These are phyloP conservation scores for Cucumis melo DNA, from an alignment of 306 rosid species.

Conservation along the genomic window DNA sequence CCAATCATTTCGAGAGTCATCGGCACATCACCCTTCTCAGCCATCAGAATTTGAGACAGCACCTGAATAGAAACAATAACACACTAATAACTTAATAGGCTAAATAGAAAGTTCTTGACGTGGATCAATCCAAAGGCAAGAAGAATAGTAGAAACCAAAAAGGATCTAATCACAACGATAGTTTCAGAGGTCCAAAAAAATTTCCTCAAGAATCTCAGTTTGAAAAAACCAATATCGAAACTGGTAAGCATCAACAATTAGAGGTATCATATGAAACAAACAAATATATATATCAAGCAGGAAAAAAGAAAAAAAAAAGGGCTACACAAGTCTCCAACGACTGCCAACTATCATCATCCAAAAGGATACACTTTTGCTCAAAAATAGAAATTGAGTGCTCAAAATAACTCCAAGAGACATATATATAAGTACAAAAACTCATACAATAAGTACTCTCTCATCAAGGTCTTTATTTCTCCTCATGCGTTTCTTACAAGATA, in stretches of 20 bases:
- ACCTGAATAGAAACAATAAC: conserved; percentile 28
- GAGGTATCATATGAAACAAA: neutral
- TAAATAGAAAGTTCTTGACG: neutral
- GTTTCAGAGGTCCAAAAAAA: neutral
- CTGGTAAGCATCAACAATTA: neutral
- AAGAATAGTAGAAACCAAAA: neutral
- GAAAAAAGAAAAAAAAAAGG: neutral
- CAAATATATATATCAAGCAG: neutral
- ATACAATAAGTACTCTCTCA: neutral
- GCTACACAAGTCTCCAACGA: neutral
- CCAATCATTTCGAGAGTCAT: conserved; percentile 13
- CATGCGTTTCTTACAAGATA: neutral
- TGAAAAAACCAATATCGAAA: neutral
- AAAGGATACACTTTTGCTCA: neutral
- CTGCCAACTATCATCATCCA: neutral
- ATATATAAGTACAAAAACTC: neutral
- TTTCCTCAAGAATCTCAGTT: neutral
- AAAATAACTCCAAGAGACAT: neutral
- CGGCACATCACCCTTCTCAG: conserved; percentile 27
- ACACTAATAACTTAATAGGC: neutral
- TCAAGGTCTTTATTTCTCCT: neutral
- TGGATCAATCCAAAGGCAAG: neutral
- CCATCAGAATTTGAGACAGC: conserved; percentile 26
- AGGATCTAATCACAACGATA: neutral
- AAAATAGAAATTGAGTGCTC: neutral